Conservation (phyloP, 257 asterid species). For the Solanum sitiens region DNA sequence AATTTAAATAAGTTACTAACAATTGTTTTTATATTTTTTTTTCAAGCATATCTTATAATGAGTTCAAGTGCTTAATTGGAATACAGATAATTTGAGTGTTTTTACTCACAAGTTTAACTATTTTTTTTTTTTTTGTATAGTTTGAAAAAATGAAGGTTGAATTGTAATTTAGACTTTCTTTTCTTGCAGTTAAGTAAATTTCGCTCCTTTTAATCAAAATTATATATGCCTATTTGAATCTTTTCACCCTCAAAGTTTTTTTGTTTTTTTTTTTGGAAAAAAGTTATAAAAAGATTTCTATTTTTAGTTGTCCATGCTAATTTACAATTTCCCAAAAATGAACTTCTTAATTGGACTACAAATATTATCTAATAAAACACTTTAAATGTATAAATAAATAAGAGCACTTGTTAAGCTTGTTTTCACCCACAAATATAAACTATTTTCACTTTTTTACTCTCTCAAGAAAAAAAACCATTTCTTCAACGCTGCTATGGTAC, state of each 20-base stretch:
- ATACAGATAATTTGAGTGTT: neutral
- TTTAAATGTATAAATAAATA: neutral
- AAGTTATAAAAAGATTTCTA: neutral
- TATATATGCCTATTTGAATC: neutral
- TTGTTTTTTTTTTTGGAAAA: no score
- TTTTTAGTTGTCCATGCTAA: neutral
- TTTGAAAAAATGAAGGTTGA: no score
- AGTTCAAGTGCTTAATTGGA: no score
- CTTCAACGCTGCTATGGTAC: no score
- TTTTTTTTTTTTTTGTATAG: no score
- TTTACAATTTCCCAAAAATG: no score
- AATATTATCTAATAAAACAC: neutral
- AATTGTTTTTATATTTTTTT: neutral
- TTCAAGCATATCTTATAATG: neutral
- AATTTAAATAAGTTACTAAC: neutral
- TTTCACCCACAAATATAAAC: no score
- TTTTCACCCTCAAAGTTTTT: no score
- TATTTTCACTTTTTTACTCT: no score
- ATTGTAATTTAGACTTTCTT: no score
- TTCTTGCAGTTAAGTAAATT: neutral
- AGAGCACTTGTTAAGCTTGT: neutral
- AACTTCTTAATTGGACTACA: neutral
- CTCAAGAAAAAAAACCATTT: no score
- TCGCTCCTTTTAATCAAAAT: no score
- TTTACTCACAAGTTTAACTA: neutral